A percentile compares a stretch with the other conserved stretches of the same genome.
Evolutionary conservation across 805 yeast species (phyloP).

Genomic region (Dipodascopsis tothii): DNA sequence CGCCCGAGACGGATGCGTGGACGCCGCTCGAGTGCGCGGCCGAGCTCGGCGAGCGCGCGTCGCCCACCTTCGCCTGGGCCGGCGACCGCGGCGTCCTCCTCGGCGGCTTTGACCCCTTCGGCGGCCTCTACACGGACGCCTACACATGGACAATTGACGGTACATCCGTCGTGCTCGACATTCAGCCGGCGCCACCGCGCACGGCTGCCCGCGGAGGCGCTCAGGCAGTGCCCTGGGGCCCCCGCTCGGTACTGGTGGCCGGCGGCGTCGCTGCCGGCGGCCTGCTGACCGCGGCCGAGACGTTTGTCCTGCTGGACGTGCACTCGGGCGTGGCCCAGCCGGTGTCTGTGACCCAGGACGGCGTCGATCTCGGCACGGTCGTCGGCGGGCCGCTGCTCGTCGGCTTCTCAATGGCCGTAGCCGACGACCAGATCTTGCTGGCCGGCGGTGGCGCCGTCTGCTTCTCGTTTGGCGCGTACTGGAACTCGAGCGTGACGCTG

Average conservation of each 20-base stretch:
- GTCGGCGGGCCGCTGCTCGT: slow-evolving; percentile 21
- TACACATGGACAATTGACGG: slow-evolving; percentile 11
- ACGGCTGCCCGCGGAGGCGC: slow-evolving; percentile 19
- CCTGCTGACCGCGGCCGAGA: slow-evolving; percentile 4
- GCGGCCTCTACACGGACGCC: slow-evolving; percentile 18
- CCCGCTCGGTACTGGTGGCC: slow-evolving; percentile 33
- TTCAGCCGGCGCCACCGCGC: too few relatives aligned
- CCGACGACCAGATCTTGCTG: slow-evolving; percentile 35
- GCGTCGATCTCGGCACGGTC: too few relatives aligned
- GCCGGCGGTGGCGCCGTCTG: slow-evolving; percentile 79
- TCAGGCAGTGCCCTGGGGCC: slow-evolving; percentile 37
- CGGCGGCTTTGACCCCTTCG: slow-evolving; percentile 40
- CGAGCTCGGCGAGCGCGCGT: slow-evolving; percentile 32
- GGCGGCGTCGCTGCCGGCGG: slow-evolving; percentile 20
- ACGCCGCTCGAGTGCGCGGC: slow-evolving; percentile 19
- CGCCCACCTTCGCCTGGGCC: slow-evolving; percentile 27
- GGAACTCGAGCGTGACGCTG: slow-evolving; percentile 33
- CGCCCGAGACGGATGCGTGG: slow-evolving; percentile 22
- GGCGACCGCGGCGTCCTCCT: slow-evolving; percentile 35
- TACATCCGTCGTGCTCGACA: slow-evolving; percentile 31
- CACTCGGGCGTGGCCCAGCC: background rate
- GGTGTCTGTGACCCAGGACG: too few relatives aligned
- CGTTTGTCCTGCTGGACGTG: slow-evolving; percentile 7
- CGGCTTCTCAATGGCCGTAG: slow-evolving; percentile 13
- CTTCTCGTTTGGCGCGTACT: slow-evolving; percentile 65